These are phyloP conservation scores for Pulveroboletus sp. DNA, from an alignment of 768 basidiomycete genomes.

Conservation along the genomic window DNA sequence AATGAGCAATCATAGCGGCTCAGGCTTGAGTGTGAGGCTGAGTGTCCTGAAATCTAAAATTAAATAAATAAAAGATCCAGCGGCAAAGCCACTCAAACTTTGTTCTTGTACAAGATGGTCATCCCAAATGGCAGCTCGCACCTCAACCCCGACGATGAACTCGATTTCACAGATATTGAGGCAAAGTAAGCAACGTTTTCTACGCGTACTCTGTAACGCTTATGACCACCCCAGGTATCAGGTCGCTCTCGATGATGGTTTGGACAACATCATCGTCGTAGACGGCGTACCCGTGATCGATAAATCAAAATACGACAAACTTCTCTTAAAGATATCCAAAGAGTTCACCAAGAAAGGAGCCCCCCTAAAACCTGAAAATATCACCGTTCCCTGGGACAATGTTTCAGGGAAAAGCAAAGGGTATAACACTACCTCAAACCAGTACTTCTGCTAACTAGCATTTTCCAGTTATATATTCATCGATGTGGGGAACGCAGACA, in stretches of 20 bases:
- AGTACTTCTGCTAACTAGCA: not conserved
- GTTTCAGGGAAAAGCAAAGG: conserved; percentile 86
- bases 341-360: conserved; percentile 83
- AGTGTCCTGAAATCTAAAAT: not conserved
- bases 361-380: conserved; percentile 69
- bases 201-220: conserved; percentile 1
- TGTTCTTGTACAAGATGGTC: conserved; percentile 41
- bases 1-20: too few relatives aligned
- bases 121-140: conserved; percentile 33
- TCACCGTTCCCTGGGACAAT: conserved; percentile 89
- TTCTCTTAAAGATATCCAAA: conserved; percentile 78
- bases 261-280: conserved; percentile 90
- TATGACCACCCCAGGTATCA: conserved; percentile 59
- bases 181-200: conserved; percentile 54
- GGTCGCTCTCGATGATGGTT: conserved; percentile 77
- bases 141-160: conserved; percentile 53
- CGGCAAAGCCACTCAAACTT: not conserved
- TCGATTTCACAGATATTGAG: conserved; percentile 89
- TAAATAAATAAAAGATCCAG: not conserved
- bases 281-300: conserved; percentile 93
- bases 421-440: conserved; percentile 41
- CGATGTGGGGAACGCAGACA: conserved; percentile 68
- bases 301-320: conserved; percentile 75
- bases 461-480: conserved; percentile 73
- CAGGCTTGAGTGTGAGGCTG: too few relatives aligned